Evolutionary conservation across 352 stramenopile genomes (phyloP), one percentile per base, ranked within the genome.

Genomic region (Peronospora belbahrii): DNA sequence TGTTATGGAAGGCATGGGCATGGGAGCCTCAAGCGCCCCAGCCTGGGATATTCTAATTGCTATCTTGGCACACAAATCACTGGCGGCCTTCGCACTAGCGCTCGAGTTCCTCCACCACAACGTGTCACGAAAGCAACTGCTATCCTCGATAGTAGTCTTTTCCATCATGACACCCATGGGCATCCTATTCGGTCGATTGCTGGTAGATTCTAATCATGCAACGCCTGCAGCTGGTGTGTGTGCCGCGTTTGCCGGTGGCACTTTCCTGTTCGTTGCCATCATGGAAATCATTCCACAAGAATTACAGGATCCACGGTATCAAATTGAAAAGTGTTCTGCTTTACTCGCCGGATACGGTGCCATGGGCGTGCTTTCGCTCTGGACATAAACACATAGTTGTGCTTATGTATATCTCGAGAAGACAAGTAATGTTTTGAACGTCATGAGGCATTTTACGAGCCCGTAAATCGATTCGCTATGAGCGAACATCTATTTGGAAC

Each of bases 231-330:
- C 62, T 30, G 80, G 80, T 22, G 59, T 92, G 23, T 89, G 77
- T 53, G 67, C 77, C 4, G 80, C 80, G 8, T 68, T 92, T 44
- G 80, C 80, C 6, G 80, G 80, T 23, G 80, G 80, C 18, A 92
- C 80, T 18, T 92, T 92, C 48, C 43, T 92, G 1, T 92, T 83
- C 32, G 77, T 92, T 19, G 71, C 77, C 5, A 70, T 79, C 18
- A 85, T 87, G 73, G 80, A 92, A 47, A 85, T 83, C 33, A 85
- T 92, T 25, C 80, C 80, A 1, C 74, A 87, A 47, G 77, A 92
- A 47, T 67, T 92, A 10, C 65, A 82, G 33, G 67, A 80, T 48
- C 65, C 70, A 2, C 41, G 65, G 17, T 59, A 67, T 14, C 62
- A 88, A 18, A 2, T 67, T 0, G 41, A 54, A 30, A 89, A 92